These are phyloP conservation scores for Murraya paniculata DNA, from an alignment of 345 rosid genomes.

Conservation along the genomic window DNA sequence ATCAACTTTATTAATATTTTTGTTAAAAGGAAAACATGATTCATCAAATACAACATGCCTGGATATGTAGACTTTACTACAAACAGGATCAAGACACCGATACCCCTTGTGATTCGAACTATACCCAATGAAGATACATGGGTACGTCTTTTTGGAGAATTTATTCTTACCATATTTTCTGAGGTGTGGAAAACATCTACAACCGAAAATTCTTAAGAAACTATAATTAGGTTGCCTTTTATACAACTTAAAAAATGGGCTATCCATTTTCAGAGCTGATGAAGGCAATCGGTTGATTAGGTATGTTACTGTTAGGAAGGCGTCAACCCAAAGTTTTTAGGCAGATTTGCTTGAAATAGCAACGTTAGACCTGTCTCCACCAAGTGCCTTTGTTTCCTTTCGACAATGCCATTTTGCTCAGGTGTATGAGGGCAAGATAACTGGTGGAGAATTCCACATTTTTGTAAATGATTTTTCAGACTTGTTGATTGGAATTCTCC, in stretches of 20 bases:
- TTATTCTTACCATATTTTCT: not conserved
- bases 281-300: too few relatives aligned
- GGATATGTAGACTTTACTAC: not conserved
- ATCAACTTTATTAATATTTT: not conserved
- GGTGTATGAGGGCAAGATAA: too few relatives aligned
- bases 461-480: too few relatives aligned
- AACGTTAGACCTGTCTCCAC: not conserved
- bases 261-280: not conserved
- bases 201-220: not conserved
- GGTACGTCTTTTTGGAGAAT: not conserved
- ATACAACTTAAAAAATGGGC: not conserved
- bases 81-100: not conserved
- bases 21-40: not conserved
- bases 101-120: not conserved
- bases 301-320: not conserved
- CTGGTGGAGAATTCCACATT: too few relatives aligned
- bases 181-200: not conserved
- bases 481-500: too few relatives aligned
- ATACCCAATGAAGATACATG: not conserved
- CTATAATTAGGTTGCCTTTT: not conserved
- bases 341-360: conserved; percentile 4
- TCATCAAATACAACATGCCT: not conserved
- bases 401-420: too few relatives aligned
- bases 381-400: too few relatives aligned
- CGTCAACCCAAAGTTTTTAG: conserved; percentile 3